Percentiles rank a stretch among this genome's conserved stretches.
Conservation (phyloP, 2,329 filamentous ascomycete genomes). For the Penicillium sp. region DNA sequence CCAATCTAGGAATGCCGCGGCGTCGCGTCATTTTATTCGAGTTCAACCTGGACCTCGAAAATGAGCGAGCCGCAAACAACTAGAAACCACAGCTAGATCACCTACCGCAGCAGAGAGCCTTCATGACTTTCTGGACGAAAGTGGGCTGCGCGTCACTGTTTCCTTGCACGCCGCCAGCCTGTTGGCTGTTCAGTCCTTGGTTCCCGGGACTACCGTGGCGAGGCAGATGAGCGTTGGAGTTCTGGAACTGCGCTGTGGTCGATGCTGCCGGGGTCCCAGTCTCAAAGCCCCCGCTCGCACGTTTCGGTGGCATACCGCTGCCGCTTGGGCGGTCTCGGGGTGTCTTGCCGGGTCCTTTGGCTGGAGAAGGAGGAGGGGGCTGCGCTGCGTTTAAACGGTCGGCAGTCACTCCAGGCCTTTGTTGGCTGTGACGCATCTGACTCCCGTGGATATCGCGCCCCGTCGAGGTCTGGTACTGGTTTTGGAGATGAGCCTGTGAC, state of each 20-base stretch:
- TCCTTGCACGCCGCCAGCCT: conserved; percentile 56
- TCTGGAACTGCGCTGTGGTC: conserved; percentile 94
- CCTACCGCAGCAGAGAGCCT: conserved; percentile 83
- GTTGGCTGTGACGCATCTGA: conserved; percentile 59
- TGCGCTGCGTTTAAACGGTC: conserved; percentile 93
- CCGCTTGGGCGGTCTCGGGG: conserved; percentile 69
- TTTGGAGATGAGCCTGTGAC: conserved; percentile 72
- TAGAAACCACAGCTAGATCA: conserved; percentile 26
- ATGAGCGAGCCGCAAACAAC: conserved; percentile 24
- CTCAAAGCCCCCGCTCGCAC: conserved; percentile 67
- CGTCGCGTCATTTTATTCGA: conserved; percentile 14
- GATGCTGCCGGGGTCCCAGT: conserved; percentile 82
- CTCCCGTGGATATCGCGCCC: conserved; percentile 79
- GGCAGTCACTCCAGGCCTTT: conserved; percentile 67
- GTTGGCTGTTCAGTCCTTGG: conserved; percentile 59
- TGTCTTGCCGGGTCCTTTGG: conserved; percentile 73
- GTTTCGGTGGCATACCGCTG: conserved; percentile 72
- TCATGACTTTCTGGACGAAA: conserved; percentile 89
- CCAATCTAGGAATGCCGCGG: conserved; percentile 15
- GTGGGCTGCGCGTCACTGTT: conserved; percentile 70
- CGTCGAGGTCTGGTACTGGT: conserved; percentile 78
- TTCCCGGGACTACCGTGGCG: conserved; percentile 57
- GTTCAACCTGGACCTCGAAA: conserved; percentile 36
- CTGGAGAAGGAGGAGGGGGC: conserved; percentile 82
- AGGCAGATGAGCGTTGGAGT: conserved; percentile 84